phyloP scores from a whole-genome alignment of 2,329 filamentous ascomycete species.

The Aspergillus novofumigatus region DNA sequence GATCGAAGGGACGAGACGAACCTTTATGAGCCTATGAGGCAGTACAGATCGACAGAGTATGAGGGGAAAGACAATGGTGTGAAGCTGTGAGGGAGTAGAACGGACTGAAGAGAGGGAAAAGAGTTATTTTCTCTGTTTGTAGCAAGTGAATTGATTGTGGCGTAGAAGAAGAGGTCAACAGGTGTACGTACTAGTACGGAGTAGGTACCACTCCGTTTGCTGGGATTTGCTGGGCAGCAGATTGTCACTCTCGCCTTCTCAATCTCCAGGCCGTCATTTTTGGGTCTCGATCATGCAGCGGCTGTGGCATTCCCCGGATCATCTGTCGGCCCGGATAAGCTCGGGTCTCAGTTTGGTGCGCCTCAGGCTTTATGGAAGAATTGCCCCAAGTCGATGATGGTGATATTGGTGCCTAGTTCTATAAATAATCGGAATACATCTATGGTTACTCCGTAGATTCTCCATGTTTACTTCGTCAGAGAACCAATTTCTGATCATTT shows the following conservation, averaged over 20 bases:
- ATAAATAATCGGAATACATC: background rate
- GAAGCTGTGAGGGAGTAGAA: background rate
- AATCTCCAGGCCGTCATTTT: conserved; percentile 13
- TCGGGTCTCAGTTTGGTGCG: background rate
- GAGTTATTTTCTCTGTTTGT: background rate
- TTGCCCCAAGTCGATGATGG: background rate
- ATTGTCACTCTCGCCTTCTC: conserved; percentile 12
- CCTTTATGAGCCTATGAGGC: background rate
- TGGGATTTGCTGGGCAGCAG: background rate
- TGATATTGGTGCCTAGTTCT: background rate
- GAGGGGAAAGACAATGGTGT: background rate
- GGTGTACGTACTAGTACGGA: background rate
- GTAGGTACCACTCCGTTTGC: background rate
- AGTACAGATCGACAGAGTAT: background rate
- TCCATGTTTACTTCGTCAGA: background rate
- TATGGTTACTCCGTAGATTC: background rate
- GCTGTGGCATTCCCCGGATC: conserved; percentile 14
- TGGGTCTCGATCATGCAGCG: conserved; percentile 21
- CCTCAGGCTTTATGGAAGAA: background rate
- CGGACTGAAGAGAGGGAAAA: background rate
- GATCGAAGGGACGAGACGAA: conserved; percentile 1
- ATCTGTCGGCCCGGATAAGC: conserved; percentile 15
- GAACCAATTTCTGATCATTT: background rate
- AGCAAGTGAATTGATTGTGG: background rate
- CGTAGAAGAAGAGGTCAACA: background rate